These are phyloP conservation scores for Aspergillus avenaceus DNA, from an alignment of 495 filamentous ascomycete species.

Conservation along the genomic window DNA sequence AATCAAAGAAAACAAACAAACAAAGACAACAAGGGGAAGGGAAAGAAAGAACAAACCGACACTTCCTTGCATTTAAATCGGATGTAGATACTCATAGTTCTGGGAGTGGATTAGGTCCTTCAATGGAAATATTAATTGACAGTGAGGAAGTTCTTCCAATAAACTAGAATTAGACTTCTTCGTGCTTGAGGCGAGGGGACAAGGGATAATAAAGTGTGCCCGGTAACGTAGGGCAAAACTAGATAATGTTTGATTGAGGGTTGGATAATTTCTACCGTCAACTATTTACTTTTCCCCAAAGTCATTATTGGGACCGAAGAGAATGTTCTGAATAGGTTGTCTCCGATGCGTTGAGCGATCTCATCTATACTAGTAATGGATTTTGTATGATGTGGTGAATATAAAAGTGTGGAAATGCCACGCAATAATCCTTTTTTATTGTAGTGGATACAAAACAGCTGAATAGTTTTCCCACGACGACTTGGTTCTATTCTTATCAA, in stretches of 20 bases:
- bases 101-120: constrained; percentile 10
- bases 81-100: constrained; percentile 6
- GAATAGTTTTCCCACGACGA: not conserved
- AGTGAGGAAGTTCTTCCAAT: not conserved
- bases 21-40: no score
- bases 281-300: no score
- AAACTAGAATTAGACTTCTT: not conserved
- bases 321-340: not conserved
- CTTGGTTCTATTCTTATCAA: constrained; percentile 3
- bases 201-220: constrained; percentile 1
- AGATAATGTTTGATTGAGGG: no score
- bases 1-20: not conserved
- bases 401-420: not conserved
- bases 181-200: constrained; percentile 6
- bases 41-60: no score
- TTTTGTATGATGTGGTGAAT: no score
- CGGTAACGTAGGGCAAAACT: no score
- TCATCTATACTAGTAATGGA: no score
- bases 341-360: no score
- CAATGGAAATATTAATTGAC: not conserved
- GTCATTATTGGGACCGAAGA: not conserved
- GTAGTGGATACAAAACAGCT: not conserved
- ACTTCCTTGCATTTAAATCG: constrained; percentile 17
- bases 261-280: no score
- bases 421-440: not conserved